Base-by-base conservation (phyloP, 495 filamentous ascomycete species). In the Hypoxylon rickii region DNA sequence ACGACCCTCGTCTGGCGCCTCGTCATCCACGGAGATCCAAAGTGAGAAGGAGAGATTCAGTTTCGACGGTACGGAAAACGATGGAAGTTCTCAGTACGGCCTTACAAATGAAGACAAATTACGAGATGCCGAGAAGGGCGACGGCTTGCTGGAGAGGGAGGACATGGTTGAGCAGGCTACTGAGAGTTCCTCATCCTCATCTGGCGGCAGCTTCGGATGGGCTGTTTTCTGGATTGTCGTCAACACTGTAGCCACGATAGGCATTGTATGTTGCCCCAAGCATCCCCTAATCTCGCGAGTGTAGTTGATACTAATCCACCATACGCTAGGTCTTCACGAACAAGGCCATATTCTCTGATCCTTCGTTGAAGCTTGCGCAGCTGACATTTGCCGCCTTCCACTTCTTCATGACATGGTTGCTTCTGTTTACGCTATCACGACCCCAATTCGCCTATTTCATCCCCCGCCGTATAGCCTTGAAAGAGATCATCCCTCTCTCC, bases 361-460 rank as follows among this genome's bases (percentile, higher is more conserved):
- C 82, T 16, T 80, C 78, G 44, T 79, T 90, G 58, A 83, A 82
- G 53, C 75, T 85, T 24, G 81, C 79, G 49, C 87, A 89, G 70
- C 75, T 87, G 21, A 80, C 86, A 31, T 89, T 89, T 62, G 86
- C 86, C 15, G 72, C 82, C 26, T 88, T 89, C 70, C 87, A 90
- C 70, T 89, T 90, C 76, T 77, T 84, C 68, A 76, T 86, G 73
- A 89, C 86, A 38, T 86, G 74, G 59, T 64, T 83, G 15, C 86
- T 85, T 26, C 74, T 89, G 29, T 89, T 79, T 68, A 69, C 76
- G 43, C 77, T 87, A 52, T 89, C 86, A 2, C 79, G 81, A 2
- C 83, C 84, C n/a, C 65, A 67, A 16, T 78, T 86, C 56, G 76
- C 71, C 40, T 77, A 86, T 71, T 89, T 89, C 64, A 68, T 69